phyloP scores from a whole-genome alignment of 176 grass and related monocot species.

The Musa itinerans region DNA sequence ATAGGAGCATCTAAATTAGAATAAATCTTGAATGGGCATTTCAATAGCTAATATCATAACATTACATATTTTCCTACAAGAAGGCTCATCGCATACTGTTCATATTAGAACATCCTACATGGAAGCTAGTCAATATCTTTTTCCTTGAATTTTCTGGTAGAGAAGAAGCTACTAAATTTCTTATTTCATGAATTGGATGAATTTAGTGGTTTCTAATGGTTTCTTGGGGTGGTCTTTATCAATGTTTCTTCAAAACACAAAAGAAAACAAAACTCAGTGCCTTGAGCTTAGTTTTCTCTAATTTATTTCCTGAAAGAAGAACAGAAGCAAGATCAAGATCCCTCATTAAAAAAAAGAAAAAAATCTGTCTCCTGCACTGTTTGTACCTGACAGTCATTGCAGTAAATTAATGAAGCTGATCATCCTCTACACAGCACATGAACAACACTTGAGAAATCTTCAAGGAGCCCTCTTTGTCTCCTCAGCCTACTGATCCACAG shows the following conservation, averaged over 20 bases:
- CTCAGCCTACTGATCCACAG: background rate
- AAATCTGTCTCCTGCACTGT: background rate
- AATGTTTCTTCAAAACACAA: too few species aligned
- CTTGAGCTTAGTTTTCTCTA: too few species aligned
- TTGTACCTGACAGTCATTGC: slow-evolving; percentile 6
- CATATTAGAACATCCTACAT: background rate
- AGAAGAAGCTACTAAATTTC: background rate
- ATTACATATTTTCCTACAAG: too few species aligned
- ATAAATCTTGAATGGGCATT: too few species aligned
- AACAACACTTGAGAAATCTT: background rate
- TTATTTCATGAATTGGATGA: background rate
- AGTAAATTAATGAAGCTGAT: slow-evolving; percentile 9
- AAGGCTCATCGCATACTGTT: too few species aligned
- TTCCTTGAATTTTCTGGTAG: background rate
- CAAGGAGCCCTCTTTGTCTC: background rate
- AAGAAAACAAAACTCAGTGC: too few species aligned
- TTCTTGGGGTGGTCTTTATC: too few species aligned
- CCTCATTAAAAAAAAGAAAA: too few species aligned
- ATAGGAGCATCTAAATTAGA: too few species aligned
- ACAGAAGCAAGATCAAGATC: too few species aligned
- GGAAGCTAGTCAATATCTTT: background rate
- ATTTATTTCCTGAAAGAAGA: too few species aligned
- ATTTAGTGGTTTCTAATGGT: background rate
- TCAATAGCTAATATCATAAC: too few species aligned
- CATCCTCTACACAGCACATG: slow-evolving; percentile 1